These are phyloP conservation scores for Raffaelea deltoideospora DNA, from an alignment of 2,329 filamentous ascomycete genomes.

Conservation along the genomic window DNA sequence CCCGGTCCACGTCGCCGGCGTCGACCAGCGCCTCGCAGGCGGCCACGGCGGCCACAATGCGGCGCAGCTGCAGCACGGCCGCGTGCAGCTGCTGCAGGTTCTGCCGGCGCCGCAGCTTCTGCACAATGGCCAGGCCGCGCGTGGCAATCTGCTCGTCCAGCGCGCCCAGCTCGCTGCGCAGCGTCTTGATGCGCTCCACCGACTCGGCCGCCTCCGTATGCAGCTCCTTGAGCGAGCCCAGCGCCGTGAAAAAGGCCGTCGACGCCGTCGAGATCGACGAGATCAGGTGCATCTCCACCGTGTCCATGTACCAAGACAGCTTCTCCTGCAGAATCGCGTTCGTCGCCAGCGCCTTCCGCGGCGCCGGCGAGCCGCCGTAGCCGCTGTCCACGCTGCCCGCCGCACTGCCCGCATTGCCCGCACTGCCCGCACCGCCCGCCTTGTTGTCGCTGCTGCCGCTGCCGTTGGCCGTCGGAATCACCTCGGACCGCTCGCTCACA, in stretches of 20 bases:
- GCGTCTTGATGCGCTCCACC: slow-evolving; percentile 65
- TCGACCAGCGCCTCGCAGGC: slow-evolving; percentile 72
- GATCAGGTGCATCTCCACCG: slow-evolving; percentile 92
- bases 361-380: slow-evolving; percentile 40
- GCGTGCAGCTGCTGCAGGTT: slow-evolving; percentile 73
- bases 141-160: slow-evolving; percentile 80
- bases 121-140: slow-evolving; percentile 71
- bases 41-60: slow-evolving; percentile 60
- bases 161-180: slow-evolving; percentile 64
- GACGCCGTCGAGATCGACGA: slow-evolving; percentile 92
- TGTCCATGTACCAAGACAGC: slow-evolving; percentile 99
- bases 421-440: background rate
- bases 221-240: slow-evolving; percentile 79
- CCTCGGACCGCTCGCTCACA: slow-evolving; percentile 88
- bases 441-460: slow-evolving; percentile 37
- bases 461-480: slow-evolving; percentile 55
- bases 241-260: slow-evolving; percentile 86
- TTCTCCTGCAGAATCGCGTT: slow-evolving; percentile 98
- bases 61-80: slow-evolving; percentile 68
- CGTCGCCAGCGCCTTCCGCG: slow-evolving; percentile 78
- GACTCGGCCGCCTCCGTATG: slow-evolving; percentile 88
- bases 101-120: slow-evolving; percentile 65
- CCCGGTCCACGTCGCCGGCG: slow-evolving; percentile 65
- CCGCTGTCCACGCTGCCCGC: too few relatives aligned
- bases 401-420: slow-evolving; percentile 20